phyloP scores from a whole-genome alignment of 2,329 filamentous ascomycete genomes.

The Neonectria punicea region DNA sequence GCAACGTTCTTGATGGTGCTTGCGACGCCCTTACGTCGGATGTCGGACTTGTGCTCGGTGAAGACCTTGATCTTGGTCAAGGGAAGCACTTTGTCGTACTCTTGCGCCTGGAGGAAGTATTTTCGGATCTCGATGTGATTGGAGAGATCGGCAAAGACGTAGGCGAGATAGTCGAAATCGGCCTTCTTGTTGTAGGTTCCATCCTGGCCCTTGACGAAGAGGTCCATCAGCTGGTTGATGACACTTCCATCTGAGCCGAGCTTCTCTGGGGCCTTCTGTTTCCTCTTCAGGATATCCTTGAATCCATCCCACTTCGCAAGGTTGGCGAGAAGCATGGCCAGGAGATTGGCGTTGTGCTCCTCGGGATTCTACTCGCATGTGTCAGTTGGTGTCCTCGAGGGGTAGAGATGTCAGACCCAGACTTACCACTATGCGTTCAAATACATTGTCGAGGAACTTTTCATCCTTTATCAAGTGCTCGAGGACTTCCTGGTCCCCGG shows the following conservation, averaged over 20 bases:
- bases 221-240: slow-evolving; percentile 92
- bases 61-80: slow-evolving; percentile 94
- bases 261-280: slow-evolving; percentile 74
- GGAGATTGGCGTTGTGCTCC: slow-evolving; percentile 84
- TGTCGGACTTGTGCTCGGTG: slow-evolving; percentile 85
- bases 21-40: slow-evolving; percentile 93
- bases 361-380: slow-evolving; percentile 66
- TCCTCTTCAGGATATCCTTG: slow-evolving; percentile 73
- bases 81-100: slow-evolving; percentile 86
- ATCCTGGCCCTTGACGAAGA: slow-evolving; percentile 92
- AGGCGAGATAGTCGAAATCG: slow-evolving; percentile 92
- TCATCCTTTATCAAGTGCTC: slow-evolving; percentile 80
- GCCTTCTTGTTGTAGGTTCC: slow-evolving; percentile 85
- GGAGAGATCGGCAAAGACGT: slow-evolving; percentile 92
- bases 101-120: slow-evolving; percentile 78
- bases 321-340: slow-evolving; percentile 94
- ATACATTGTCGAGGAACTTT: slow-evolving; percentile 78
- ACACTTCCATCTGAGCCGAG: slow-evolving; percentile 78
- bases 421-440: slow-evolving; percentile 79
- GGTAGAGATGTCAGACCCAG: not conserved
- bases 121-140: slow-evolving; percentile 80
- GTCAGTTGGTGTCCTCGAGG: slow-evolving; percentile 7
- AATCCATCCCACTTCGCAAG: slow-evolving; percentile 83
- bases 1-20: slow-evolving; percentile 94
- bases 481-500: slow-evolving; percentile 80